Conservation (phyloP, 352 stramenopile genomes). For the Pythium insidiosum region DNA sequence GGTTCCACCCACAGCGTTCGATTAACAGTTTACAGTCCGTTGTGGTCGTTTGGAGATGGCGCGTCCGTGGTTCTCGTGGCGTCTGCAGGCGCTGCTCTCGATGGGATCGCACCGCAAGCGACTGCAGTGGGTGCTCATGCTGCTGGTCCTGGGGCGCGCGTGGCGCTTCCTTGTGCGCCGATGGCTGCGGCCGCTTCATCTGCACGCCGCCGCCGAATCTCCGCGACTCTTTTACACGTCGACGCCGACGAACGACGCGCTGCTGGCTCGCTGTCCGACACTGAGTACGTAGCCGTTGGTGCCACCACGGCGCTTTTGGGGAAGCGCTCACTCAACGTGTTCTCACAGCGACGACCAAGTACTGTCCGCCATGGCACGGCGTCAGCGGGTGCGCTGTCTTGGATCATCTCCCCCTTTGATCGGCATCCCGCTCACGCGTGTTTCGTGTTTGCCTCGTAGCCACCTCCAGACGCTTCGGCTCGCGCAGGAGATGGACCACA, state of each 20-base stretch:
- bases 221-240: conserved; percentile 32
- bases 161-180: conserved; percentile 10
- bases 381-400: conserved; percentile 35
- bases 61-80: no score
- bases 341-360: conserved; percentile 9
- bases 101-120: conserved; percentile 9
- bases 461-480: conserved; percentile 55
- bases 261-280: conserved; percentile 29
- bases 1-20: no score
- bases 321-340: no score
- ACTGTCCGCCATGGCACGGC: conserved; percentile 49
- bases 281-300: conserved; percentile 26
- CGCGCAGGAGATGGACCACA: conserved; percentile 23
- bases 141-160: conserved; percentile 7
- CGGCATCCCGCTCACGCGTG: background rate
- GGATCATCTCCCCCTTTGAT: background rate
- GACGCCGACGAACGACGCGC: conserved; percentile 22
- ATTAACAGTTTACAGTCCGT: no score
- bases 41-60: no score
- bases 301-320: background rate
- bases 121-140: conserved; percentile 7
- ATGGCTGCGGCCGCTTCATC: conserved; percentile 16
- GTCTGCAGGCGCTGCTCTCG: no score
- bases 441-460: no score
- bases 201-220: conserved; percentile 22